A percentile compares a stretch with the other conserved stretches of the same genome.
These are phyloP conservation scores for Leptographium galeiforme DNA, from an alignment of 2,329 filamentous ascomycete genomes.

Conservation along the genomic window DNA sequence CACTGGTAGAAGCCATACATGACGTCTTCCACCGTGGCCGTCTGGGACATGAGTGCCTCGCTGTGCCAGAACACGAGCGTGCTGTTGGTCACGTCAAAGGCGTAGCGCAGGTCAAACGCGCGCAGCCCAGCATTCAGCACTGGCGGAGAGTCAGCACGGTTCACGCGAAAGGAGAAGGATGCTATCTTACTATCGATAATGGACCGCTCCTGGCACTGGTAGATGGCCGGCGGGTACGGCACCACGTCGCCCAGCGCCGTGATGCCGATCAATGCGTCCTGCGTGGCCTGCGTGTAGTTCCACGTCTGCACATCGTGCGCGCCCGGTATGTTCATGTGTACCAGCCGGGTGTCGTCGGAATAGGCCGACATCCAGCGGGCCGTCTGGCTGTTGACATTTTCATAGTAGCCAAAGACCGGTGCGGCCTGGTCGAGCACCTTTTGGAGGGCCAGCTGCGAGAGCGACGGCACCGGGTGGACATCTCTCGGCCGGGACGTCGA, in stretches of 20 bases:
- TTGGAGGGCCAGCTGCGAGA: conserved; percentile 18
- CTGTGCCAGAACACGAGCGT: conserved; percentile 35
- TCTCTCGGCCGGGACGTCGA: background rate
- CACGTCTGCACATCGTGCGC: conserved; percentile 36
- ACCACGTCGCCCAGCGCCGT: conserved; percentile 19
- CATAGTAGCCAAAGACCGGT: conserved; percentile 27
- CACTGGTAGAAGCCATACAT: conserved; percentile 34
- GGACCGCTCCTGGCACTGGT: conserved; percentile 27
- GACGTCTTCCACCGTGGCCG: conserved; percentile 27
- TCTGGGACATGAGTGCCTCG: conserved; percentile 28
- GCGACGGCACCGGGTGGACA: background rate
- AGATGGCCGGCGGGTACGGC: conserved; percentile 20
- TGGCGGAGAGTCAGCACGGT: too few relatives aligned
- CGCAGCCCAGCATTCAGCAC: conserved; percentile 31
- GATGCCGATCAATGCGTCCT: conserved; percentile 22
- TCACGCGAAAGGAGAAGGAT: too few relatives aligned
- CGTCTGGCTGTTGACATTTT: conserved; percentile 7
- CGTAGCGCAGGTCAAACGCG: conserved; percentile 36
- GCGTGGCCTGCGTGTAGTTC: conserved; percentile 32
- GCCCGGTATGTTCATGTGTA: conserved; percentile 36
- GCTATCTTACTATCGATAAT: conserved; percentile 22
- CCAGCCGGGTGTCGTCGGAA: conserved; percentile 26
- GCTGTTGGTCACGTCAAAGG: conserved; percentile 29
- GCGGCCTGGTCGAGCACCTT: conserved; percentile 27
- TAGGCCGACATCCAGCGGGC: conserved; percentile 30